Conservation (phyloP, 345 rosid genomes). For the Citrus maxima region DNA sequence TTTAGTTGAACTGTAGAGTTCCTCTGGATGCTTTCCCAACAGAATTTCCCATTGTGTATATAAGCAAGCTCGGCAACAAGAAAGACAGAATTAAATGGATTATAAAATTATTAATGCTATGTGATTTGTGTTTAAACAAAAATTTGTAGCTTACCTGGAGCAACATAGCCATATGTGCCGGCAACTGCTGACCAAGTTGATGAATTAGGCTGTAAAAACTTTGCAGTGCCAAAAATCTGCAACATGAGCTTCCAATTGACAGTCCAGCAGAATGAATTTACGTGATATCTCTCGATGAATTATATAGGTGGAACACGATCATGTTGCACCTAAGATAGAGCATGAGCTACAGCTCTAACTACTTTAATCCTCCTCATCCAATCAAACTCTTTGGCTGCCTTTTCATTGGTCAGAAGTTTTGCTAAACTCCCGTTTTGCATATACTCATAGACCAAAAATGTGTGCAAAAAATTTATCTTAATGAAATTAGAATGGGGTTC, state of each 20-base stretch:
- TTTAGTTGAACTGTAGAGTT: background rate
- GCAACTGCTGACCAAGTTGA: background rate
- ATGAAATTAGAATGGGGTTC: no score
- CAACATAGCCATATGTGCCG: constrained; percentile 2
- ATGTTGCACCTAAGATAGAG: constrained; percentile 11
- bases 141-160: background rate
- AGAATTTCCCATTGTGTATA: constrained; percentile 1
- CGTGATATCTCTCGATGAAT: constrained; percentile 23
- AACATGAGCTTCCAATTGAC: constrained; percentile 19
- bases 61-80: constrained; percentile 3
- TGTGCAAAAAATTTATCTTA: no score
- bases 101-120: background rate
- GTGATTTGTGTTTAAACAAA: no score
- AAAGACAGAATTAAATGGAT: background rate
- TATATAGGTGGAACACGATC: background rate
- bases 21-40: background rate
- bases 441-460: no score
- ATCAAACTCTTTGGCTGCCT: constrained; percentile 16
- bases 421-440: background rate
- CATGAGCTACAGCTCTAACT: constrained; percentile 13
- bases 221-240: constrained; percentile 12
- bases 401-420: constrained; percentile 6
- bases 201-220: background rate
- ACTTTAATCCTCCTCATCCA: constrained; percentile 24
- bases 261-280: constrained; percentile 11